Conservation (phyloP, 2,329 filamentous ascomycete species). For the Alternaria burnsii region DNA sequence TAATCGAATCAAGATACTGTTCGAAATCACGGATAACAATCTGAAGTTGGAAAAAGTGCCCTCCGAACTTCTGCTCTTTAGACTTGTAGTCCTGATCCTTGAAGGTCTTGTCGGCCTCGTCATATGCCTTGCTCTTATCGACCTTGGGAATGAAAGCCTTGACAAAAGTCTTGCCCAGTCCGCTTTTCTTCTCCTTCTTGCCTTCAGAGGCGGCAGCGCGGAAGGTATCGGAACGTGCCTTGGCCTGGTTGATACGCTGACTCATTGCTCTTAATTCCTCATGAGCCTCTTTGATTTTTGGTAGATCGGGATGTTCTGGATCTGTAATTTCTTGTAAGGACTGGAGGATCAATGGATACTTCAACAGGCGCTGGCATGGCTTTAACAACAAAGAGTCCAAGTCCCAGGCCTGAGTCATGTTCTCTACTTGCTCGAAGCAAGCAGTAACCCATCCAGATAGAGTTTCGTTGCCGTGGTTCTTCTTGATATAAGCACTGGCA, state of each 20-base stretch:
- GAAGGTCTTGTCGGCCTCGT: conserved; percentile 67
- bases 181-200: conserved; percentile 47
- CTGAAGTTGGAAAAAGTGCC: conserved; percentile 91
- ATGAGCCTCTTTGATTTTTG: conserved; percentile 74
- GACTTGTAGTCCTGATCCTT: conserved; percentile 85
- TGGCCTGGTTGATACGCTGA: conserved; percentile 86
- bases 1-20: conserved; percentile 83
- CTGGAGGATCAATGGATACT: conserved; percentile 87
- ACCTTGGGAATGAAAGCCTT: conserved; percentile 90
- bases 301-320: conserved; percentile 81
- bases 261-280: conserved; percentile 71
- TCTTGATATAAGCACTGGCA: conserved; percentile 68
- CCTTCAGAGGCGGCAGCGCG: conserved; percentile 45
- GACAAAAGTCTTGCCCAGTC: conserved; percentile 75
- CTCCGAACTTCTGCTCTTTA: conserved; percentile 84
- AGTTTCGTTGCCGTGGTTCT: conserved; percentile 63
- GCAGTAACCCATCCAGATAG: conserved; percentile 85
- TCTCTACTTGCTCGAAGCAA: conserved; percentile 90
- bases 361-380: conserved; percentile 91
- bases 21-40: conserved; percentile 95
- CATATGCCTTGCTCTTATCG: conserved; percentile 80
- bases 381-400: conserved; percentile 96
- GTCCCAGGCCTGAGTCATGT: conserved; percentile 93
- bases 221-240: conserved; percentile 92
- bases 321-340: conserved; percentile 83